A percentile compares a stretch with the other conserved stretches of the same genome.
Evolutionary conservation across 2,329 filamentous ascomycete species (phyloP).

Genomic region (Pyrenophora teres): DNA sequence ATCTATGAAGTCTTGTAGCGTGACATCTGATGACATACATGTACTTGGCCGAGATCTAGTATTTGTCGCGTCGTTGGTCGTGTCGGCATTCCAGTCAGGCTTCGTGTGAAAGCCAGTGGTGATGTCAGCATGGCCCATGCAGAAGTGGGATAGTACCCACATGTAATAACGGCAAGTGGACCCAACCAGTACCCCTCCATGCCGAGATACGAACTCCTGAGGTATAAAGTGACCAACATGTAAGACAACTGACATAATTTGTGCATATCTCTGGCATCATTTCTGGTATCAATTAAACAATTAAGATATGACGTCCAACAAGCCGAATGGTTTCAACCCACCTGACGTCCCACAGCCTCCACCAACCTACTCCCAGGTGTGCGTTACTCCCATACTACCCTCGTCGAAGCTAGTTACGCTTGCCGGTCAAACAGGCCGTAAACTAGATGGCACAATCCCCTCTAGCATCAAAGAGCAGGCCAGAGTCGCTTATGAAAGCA

Average conservation of each 20-base stretch:
- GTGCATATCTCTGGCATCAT: neutral
- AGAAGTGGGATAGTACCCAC: conserved; percentile 3
- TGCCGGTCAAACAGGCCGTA: conserved; percentile 39
- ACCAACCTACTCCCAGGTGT: conserved; percentile 39
- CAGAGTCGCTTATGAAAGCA: conserved; percentile 34
- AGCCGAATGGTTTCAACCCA: conserved; percentile 40
- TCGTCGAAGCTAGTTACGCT: conserved; percentile 40
- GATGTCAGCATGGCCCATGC: conserved; percentile 9
- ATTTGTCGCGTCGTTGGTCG: conserved; percentile 1
- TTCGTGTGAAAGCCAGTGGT: conserved; percentile 3
- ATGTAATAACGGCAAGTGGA: conserved; percentile 1
- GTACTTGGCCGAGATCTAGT: conserved; percentile 5
- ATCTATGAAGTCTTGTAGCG: too few species aligned
- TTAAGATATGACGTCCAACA: conserved; percentile 14
- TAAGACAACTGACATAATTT: too few species aligned
- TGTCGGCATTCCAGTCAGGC: neutral
- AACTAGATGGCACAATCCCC: conserved; percentile 14
- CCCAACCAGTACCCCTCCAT: conserved; percentile 4
- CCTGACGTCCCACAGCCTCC: conserved; percentile 31
- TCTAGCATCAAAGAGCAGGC: conserved; percentile 33
- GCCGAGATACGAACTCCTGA: neutral
- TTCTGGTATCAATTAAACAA: too few species aligned
- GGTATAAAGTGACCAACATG: too few species aligned
- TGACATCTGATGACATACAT: neutral
- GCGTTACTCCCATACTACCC: conserved; percentile 36